phyloP scores from a whole-genome alignment of 148 eudicot genomes.

The Talinum fruticosum region DNA sequence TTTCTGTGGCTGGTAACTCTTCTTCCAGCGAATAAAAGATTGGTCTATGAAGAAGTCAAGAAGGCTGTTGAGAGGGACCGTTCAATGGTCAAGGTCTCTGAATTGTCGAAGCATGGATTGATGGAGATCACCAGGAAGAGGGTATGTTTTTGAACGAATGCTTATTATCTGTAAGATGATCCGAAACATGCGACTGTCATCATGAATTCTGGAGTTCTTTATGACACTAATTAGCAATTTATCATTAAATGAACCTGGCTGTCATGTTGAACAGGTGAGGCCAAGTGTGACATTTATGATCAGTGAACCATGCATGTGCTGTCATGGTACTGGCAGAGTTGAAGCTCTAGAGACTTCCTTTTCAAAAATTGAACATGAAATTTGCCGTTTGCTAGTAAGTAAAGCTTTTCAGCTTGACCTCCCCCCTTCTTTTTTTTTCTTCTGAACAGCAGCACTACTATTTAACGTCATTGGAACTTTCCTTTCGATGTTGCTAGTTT shows the following conservation, averaged over 20 bases:
- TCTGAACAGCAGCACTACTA: neutral
- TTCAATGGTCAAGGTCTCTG: constrained; percentile 75
- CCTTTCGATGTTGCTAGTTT: neutral
- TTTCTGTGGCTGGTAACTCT: constrained; percentile 11
- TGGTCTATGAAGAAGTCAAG: constrained; percentile 85
- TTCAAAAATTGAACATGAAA: constrained; percentile 91
- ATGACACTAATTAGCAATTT: neutral
- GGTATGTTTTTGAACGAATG: constrained; percentile 38
- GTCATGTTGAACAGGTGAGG: constrained; percentile 59
- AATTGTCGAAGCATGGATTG: constrained; percentile 80
- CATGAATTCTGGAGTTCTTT: constrained; percentile 2
- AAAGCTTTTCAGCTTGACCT: neutral
- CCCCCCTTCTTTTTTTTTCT: too few species aligned
- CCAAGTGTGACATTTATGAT: constrained; percentile 94
- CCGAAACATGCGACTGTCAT: neutral
- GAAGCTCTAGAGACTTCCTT: constrained; percentile 93
- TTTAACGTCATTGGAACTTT: neutral
- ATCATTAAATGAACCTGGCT: neutral
- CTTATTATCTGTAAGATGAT: neutral
- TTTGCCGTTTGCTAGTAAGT: constrained; percentile 84
- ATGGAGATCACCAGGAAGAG: constrained; percentile 95
- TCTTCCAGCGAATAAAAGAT: constrained; percentile 80
- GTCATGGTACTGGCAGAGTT: constrained; percentile 92
- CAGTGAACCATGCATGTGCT: constrained; percentile 83
- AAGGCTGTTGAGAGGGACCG: constrained; percentile 92